Evolutionary conservation across 371 early-diverging fungal genomes (phyloP).

Genomic region (Mortierella sp.): DNA sequence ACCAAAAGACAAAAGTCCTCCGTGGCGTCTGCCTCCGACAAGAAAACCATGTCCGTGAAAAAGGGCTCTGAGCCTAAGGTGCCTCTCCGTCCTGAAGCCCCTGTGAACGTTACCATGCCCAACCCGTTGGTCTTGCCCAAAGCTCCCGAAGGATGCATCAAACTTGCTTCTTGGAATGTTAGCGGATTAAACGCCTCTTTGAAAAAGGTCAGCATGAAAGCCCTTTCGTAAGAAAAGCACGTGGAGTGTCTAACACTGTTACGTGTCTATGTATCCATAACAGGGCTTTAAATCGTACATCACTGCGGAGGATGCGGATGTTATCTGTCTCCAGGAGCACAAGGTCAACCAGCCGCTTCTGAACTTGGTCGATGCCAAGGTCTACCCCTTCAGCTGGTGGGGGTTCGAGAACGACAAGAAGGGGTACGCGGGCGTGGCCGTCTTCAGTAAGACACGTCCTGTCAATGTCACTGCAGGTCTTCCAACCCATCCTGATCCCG

Average conservation of each 20-base stretch:
- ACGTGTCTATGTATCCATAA: no score
- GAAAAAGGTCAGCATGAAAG: no score
- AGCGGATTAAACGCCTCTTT: constrained; percentile 77
- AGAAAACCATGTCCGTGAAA: constrained; percentile 18
- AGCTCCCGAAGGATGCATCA: constrained; percentile 65
- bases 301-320: constrained; percentile 85
- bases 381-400: constrained; percentile 82
- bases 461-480: constrained; percentile 71
- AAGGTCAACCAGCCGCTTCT: constrained; percentile 64
- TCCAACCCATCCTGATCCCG: constrained; percentile 60
- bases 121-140: constrained; percentile 60
- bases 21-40: neutral
- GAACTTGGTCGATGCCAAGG: constrained; percentile 61
- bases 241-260: no score
- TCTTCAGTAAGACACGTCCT: constrained; percentile 86
- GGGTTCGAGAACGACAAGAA: constrained; percentile 76
- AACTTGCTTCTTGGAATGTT: constrained; percentile 88
- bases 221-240: no score
- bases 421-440: constrained; percentile 86
- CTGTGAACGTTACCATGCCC: constrained; percentile 75
- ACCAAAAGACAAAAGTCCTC: neutral
- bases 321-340: constrained; percentile 89
- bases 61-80: constrained; percentile 16
- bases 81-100: constrained; percentile 52
- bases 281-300: constrained; percentile 79